Evolutionary conservation across 1,139 yeast species (phyloP).

Genomic region (Blastobotrys raffinosifermentans): DNA sequence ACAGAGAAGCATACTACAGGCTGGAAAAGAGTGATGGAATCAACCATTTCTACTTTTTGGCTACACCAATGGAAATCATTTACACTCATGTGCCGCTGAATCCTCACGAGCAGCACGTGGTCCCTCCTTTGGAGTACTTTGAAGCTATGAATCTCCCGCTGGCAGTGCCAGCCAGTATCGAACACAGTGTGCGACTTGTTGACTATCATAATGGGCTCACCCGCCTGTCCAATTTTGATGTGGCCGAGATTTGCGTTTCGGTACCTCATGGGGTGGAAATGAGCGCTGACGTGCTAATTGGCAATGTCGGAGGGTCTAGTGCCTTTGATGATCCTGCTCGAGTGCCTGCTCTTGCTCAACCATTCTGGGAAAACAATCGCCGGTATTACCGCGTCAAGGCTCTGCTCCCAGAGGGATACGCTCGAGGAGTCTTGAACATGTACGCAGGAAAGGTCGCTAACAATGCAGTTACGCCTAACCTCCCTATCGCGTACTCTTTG

Average conservation of each 20-base stretch:
- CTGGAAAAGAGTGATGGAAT: slow-evolving; percentile 28
- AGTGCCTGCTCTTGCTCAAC: slow-evolving; percentile 59
- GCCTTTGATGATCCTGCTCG: slow-evolving; percentile 14
- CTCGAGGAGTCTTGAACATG: slow-evolving; percentile 68
- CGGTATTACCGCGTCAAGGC: slow-evolving; percentile 78
- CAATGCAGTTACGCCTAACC: slow-evolving; percentile 41
- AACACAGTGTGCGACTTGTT: slow-evolving; percentile 49
- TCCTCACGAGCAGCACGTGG: slow-evolving; percentile 73
- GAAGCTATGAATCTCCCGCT: slow-evolving; percentile 79
- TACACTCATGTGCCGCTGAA: slow-evolving; percentile 84
- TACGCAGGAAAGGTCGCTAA: slow-evolving; percentile 66
- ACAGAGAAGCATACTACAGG: slow-evolving; percentile 27
- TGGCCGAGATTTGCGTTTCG: slow-evolving; percentile 69
- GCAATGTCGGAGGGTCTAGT: slow-evolving; percentile 18
- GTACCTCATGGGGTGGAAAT: slow-evolving; percentile 69
- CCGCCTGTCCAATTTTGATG: slow-evolving; percentile 64
- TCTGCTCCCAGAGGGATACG: slow-evolving; percentile 58
- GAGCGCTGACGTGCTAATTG: slow-evolving; percentile 43
- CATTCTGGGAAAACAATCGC: slow-evolving; percentile 59
- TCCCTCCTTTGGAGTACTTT: slow-evolving; percentile 75
- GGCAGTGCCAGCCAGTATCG: slow-evolving; percentile 73
- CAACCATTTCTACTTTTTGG: slow-evolving; percentile 64
- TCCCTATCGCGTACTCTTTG: slow-evolving; percentile 59
- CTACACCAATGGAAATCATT: slow-evolving; percentile 67
- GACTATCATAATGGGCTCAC: slow-evolving; percentile 76